Base-by-base conservation (phyloP, 768 basidiomycete genomes). In the Daedalea quercina region DNA sequence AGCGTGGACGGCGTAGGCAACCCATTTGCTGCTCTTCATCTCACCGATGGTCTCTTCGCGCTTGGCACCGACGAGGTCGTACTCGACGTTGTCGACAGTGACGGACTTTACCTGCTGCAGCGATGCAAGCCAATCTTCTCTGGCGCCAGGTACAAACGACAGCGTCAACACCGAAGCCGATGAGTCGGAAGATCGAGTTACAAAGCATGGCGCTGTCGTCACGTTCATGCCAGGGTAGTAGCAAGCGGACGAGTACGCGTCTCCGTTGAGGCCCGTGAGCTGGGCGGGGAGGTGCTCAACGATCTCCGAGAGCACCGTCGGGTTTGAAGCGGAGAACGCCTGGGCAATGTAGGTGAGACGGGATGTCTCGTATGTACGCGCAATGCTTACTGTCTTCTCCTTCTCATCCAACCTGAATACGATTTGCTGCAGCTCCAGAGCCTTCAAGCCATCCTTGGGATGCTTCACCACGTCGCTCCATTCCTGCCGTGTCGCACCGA, bases 11-110 rank as follows among this genome's bases (percentile, higher is more conserved):
- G 95, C 94, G 59, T 96, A 95, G 0, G 90, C 85, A 43, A 95
- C 78, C 94, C 94, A 97, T 54, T 82, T 87, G 37, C 86, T 81
- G 52, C 83, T 86, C 66, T 80, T 81, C 81, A 91, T 87, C 55
- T 87, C 81, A 17, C 77, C 80, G 47, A 90, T 81, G 9, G 79
- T 70, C 54, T 80, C 67, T 60, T 62, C 77, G 52, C 67, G 73
- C 57, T 72, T 71, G 24, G 53, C 69, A 56, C 64, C 68, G 54
- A 83, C 81, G 24, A 79, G 69, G 45, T 76, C 73, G 62, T 80
- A 82, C 45, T 74, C 71, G 35, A 82, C 69, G 55, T 66, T 62
- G 20, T 66, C 65, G 44, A 65, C 60, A 34, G 64, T 53, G 50
- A 73, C 65, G 9, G 47, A 44, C 17, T 59, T 45, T 33, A 66